A percentile compares a stretch with the other conserved stretches of the same genome.
Evolutionary conservation across 1,284 basidiomycete genomes (phyloP).

Genomic region (Leccinum brunneo-olivaceum): DNA sequence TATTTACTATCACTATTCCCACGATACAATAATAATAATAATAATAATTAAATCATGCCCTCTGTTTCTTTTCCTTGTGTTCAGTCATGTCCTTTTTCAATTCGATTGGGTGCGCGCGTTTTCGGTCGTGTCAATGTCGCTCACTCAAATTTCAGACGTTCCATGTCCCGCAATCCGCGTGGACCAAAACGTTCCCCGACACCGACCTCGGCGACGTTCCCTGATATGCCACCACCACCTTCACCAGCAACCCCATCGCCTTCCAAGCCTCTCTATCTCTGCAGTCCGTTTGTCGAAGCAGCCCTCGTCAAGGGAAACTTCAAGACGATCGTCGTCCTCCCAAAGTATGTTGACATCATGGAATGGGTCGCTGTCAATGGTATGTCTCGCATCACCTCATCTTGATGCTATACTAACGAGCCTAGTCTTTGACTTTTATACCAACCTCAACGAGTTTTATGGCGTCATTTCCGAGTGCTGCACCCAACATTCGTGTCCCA

Average conservation of each 20-base stretch:
- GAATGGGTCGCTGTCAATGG: conserved; percentile 99
- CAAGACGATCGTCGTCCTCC: conserved; percentile 96
- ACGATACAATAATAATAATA: no score
- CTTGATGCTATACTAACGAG: background rate
- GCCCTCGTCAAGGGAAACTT: conserved; percentile 98
- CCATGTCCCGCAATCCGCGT: conserved; percentile 63
- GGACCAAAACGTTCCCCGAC: conserved; percentile 62
- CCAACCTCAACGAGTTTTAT: conserved; percentile 96
- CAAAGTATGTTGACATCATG: conserved; percentile 95
- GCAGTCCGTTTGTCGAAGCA: conserved; percentile 92
- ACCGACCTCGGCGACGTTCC: conserved; percentile 59
- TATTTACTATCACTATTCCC: background rate
- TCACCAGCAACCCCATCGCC: conserved; percentile 33
- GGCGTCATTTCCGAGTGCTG: conserved; percentile 94
- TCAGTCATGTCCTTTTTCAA: conserved; percentile 70
- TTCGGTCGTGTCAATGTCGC: background rate
- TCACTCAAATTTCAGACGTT: conserved; percentile 41
- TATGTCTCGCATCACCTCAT: conserved; percentile 30
- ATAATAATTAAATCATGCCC: no score
- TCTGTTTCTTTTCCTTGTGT: conserved; percentile 2
- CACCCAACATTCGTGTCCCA: conserved; percentile 82
- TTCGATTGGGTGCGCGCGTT: conserved; percentile 55
- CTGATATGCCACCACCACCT: conserved; percentile 37
- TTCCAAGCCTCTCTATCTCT: conserved; percentile 79
- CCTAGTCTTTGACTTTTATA: conserved; percentile 91